Evolutionary conservation across 768 basidiomycete species (phyloP), one percentile per base, ranked within the genome.

Genomic region (Leccinum disarticulatum): DNA sequence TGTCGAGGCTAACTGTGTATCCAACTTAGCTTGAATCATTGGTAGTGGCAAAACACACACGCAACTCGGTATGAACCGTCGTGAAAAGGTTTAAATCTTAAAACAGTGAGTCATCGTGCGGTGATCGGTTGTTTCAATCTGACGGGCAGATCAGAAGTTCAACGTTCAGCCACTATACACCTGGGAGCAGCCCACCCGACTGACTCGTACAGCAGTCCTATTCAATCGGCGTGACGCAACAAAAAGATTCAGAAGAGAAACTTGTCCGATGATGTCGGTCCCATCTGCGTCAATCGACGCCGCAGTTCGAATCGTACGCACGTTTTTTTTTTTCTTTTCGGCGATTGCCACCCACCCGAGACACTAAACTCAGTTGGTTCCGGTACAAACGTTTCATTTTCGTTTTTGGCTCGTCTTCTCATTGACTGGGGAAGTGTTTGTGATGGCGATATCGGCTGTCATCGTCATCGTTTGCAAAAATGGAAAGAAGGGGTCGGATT

Each of bases 81-180:
- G 13, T 25, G 28, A 52, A 43, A 49, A 60, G 50, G 50, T 63
- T 64, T 54, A 49, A 31, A 50, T 47, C 35, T 51, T 53, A 58
- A 46, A 43, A 58, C 30, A 22, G 54, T 46, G 38, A 28, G 60
- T 54, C 58, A 54, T 5, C 2, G 3, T 13, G 59, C 54, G 61
- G 52, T 52, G 17, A 43, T 41, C 59, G 59, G 43, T 54, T n/a
- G 61, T 62, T 61, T 62, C 51, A 62, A 52, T 19, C 43, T 31
- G 59, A 60, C 61, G 51, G 41, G 19, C 15, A 61, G 57, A 61
- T 55, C 28, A 55, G 52, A 53, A 25, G 30, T 61, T 56, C 61
- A 61, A 43, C 58, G n/a, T 60, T 61, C 61, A 61, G 54, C 60
- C 60, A 47, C 33, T 33, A n/a, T 46, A 11, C 43, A 19, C 19